Evolutionary conservation across 2,329 filamentous ascomycete genomes (phyloP), one percentile per base, ranked within the genome.

Genomic region (Ascochyta viciae-villosae): DNA sequence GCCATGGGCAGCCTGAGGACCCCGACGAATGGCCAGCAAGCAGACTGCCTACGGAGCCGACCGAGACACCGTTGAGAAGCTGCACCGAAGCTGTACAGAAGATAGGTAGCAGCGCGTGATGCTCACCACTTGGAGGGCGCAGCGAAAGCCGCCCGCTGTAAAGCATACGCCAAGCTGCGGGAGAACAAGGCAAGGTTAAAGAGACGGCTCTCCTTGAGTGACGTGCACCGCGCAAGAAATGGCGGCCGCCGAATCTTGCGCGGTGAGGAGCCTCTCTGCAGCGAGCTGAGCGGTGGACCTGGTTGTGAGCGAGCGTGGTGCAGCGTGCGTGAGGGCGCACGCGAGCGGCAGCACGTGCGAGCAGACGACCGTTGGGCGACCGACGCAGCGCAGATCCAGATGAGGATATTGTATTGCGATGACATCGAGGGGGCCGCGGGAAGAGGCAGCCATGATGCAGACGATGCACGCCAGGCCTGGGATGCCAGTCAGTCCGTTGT

Each of bases 21-120:
- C n/a, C 42, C 41, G 52, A 59, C 68, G 66, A 72, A 70, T 72
- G 47, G 57, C 60, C 49, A 45, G 49, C 40, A 23, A 57, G 56
- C 55, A 55, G 44, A 42, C 46, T 52, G 37, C 23, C 44, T 49
- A 59, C 70, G 72, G 72, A 73, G 68, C 72, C 70, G 72, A 73
- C 72, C 73, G 70, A 67, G 62, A 62, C 63, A 62, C 64, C 60
- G 65, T 60, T 63, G 54, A 52, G 63, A 65, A 63, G 66, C 66
- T 72, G 72, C 72, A 73, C 60, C 66, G 72, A 75, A 75, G 60
- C 65, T 66, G 71, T 67, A 63, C 71, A 61, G 71, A 75, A 74
- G 60, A 65, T 58, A 74, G 60, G 64, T 58, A 50, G 53, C 64
- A 57, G 60, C 61, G 68, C 66, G 67, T 66, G 67, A 50, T 57